Evolutionary conservation across 495 filamentous ascomycete species (phyloP), one percentile per base, ranked within the genome.

Genomic region (Parachaetomium inaequale): DNA sequence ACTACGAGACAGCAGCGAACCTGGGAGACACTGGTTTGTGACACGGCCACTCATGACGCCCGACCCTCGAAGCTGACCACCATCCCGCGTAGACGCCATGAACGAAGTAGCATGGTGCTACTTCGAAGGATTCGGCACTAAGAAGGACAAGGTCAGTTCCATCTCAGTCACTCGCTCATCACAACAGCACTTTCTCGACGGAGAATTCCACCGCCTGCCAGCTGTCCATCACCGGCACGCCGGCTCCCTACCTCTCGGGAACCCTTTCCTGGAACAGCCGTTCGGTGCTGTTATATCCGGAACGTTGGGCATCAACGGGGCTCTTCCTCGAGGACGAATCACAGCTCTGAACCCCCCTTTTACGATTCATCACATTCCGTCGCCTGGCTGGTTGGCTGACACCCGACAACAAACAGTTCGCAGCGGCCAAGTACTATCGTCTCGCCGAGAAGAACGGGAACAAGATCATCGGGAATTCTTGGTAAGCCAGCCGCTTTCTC

Each of bases 91-190:
- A 83, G 94, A 99, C 79, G 95, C 93, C 49, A 96, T 97, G 92
- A 96, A 96, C 72, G 93, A 96, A 73, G 88, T 88, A 66, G 94
- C 88, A 26, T 95, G 92, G 91, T 99, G 95, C 76, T 98, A 95
- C 79, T 73, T 93, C 21, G 89, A 96, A 69, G 94, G 94, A 14
- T 96, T 95, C 75, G 94, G 94, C 26, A 90, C 89, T 61, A 92
- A 90, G 75, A 99, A 98, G 75, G 91, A 98, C 76, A 96, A 95
- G 89, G 94, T 97, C 78, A 72, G 90, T 87, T 87, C 43, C 49
- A 26, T 55, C 58, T 31, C 43, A 31, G 31, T 28, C n/a, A 46
- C 46, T 21, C 40, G 6, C 11, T 12, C 53, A 26, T n/a, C 26
- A 21, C 23, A 45, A n/a, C n/a, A n/a, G n/a, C n/a, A n/a, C n/a